These are phyloP conservation scores for Aspergillus nidulans DNA, from an alignment of 495 filamentous ascomycete species.

Conservation along the genomic window DNA sequence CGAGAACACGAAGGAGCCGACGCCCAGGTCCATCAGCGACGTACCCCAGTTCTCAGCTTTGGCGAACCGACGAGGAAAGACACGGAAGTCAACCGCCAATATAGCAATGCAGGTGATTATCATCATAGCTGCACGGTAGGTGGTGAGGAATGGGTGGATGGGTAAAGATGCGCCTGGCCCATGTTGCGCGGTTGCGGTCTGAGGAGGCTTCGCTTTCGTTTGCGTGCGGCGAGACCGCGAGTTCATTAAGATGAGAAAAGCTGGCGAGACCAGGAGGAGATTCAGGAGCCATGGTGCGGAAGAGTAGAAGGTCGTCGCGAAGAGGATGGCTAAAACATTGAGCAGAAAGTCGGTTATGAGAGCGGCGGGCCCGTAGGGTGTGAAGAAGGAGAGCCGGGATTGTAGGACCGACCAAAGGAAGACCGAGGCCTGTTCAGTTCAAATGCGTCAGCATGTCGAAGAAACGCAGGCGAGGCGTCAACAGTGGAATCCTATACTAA, in stretches of 20 bases:
- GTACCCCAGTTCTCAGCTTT: slow-evolving; percentile 99
- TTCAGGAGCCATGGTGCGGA: slow-evolving; percentile 69
- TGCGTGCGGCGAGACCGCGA: slow-evolving; percentile 35
- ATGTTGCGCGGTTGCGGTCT: slow-evolving; percentile 21
- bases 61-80: slow-evolving; percentile 91
- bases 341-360: slow-evolving; percentile 79
- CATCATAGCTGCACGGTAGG: slow-evolving; percentile 87
- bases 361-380: slow-evolving; percentile 60
- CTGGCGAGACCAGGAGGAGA: slow-evolving; percentile 67
- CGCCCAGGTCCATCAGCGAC: slow-evolving; percentile 95
- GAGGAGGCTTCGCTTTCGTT: slow-evolving; percentile 56
- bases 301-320: slow-evolving; percentile 84
- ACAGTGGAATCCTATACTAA: slow-evolving; percentile 39
- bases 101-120: slow-evolving; percentile 89
- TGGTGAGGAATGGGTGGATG: slow-evolving; percentile 84
- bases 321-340: slow-evolving; percentile 74
- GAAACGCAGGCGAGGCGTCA: background rate
- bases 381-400: slow-evolving; percentile 80
- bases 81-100: slow-evolving; percentile 90
- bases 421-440: slow-evolving; percentile 59
- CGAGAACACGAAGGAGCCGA: slow-evolving; percentile 96
- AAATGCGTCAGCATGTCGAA: background rate
- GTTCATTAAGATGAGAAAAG: slow-evolving; percentile 54
- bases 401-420: slow-evolving; percentile 89
- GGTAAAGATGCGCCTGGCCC: slow-evolving; percentile 50